Percentiles rank a stretch among this genome's conserved stretches.
Evolutionary conservation across 2,329 filamentous ascomycete species (phyloP).

Genomic region (Hypomyces perniciosus): DNA sequence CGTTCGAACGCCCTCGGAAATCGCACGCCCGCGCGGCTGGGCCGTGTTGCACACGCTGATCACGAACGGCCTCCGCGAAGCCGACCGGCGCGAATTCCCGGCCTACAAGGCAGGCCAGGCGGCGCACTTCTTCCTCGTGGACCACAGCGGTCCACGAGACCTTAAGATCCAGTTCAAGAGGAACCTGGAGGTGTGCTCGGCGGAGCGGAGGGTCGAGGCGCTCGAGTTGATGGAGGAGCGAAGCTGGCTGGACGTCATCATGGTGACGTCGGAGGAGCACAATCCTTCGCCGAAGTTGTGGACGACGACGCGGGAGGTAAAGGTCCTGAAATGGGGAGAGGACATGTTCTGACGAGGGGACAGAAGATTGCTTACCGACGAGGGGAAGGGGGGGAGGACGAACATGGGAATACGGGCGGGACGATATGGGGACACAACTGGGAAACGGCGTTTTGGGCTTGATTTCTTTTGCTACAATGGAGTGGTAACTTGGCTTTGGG

Average conservation of each 20-base stretch:
- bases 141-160: not conserved
- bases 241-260: constrained; percentile 22
- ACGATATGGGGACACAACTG: too few relatives aligned
- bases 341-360: constrained; percentile 1
- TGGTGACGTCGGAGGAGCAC: constrained; percentile 14
- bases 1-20: too few relatives aligned
- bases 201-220: constrained; percentile 11
- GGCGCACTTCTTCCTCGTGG: not conserved
- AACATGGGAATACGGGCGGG: too few relatives aligned
- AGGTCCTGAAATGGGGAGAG: constrained; percentile 4
- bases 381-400: too few relatives aligned
- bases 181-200: constrained; percentile 13
- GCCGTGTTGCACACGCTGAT: not conserved
- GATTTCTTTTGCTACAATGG: too few relatives aligned
- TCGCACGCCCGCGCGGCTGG: not conserved
- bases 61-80: not conserved
- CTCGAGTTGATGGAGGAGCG: constrained; percentile 14
- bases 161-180: not conserved
- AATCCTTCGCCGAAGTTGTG: not conserved
- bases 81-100: not conserved
- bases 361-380: too few relatives aligned
- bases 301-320: not conserved
- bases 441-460: too few relatives aligned
- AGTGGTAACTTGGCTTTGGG: too few relatives aligned
- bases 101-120: not conserved